Evolutionary conservation across 129 eudicot species (phyloP).

Genomic region (Kitagawia praeruptora): DNA sequence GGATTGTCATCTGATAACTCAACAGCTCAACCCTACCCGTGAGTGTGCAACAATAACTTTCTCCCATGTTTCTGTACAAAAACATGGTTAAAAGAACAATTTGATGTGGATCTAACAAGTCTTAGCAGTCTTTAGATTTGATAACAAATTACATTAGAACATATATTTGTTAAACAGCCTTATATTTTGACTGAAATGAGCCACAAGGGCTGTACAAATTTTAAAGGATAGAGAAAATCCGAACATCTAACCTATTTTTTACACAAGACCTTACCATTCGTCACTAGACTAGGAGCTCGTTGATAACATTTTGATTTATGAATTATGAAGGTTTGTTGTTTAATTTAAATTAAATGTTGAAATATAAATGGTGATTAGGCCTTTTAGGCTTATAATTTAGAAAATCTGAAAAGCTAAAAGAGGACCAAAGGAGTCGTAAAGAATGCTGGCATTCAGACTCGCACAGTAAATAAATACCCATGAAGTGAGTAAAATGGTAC

Average conservation of each 20-base stretch:
- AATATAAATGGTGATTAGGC: neutral
- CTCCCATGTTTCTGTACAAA: neutral
- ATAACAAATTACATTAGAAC: neutral
- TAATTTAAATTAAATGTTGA: too few relatives aligned
- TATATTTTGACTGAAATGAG: too few relatives aligned
- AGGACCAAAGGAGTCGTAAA: neutral
- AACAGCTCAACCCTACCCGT: neutral
- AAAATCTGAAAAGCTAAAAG: neutral
- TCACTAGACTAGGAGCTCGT: too few relatives aligned
- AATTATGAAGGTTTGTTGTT: too few relatives aligned
- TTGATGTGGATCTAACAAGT: neutral
- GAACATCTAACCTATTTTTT: too few relatives aligned
- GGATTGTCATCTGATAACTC: conserved; percentile 6
- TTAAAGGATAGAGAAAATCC: too few relatives aligned
- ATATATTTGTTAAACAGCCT: neutral
- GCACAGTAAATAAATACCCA: neutral
- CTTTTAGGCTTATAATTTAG: neutral
- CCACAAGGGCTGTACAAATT: too few relatives aligned
- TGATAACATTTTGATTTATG: neutral
- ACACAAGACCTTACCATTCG: too few relatives aligned
- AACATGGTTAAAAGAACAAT: neutral
- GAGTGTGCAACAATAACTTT: neutral
- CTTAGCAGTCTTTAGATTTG: neutral
- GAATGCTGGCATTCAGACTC: neutral
- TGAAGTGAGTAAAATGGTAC: neutral